Evolutionary conservation across 805 yeast species (phyloP), one percentile per base, ranked within the genome.

Genomic region (Nakazawaea sp.): DNA sequence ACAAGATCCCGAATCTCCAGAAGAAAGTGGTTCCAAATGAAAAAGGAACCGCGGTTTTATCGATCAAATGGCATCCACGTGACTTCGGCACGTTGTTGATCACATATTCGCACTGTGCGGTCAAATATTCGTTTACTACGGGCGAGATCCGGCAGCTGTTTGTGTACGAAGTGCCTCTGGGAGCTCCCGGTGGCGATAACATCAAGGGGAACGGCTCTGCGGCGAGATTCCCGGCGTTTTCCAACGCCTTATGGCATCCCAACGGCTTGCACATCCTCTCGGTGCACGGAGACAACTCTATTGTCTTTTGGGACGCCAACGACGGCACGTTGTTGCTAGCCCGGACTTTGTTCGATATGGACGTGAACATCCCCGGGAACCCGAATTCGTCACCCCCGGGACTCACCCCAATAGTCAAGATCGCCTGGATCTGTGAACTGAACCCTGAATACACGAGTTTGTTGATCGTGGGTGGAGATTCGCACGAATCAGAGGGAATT

Each of bases 271-370:
- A 89, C 52, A 61, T 86, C 3, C 69, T 84, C 16, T 80, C 96
- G 0, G 70, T 77, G 2, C 94, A 90, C 56, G 78, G 65, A 17
- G 96, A 89, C 51, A 90, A 90, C 37, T 73, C 94, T 0, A 50
- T 92, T 26, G 95, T 77, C 2, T 92, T 92, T 52, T 92, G 97
- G 97, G 98, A 92, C 56, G 82, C 86, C 1, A 69, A 77, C 23
- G 78, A 78, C 26, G 96, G 94, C 1, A 73, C 75, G 12, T 59
- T 77, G 30, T 63, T 92, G 11, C 78, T 78, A 37, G 92, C 96
- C 1, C 70, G 97, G 46, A 71, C 84, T 1, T 43, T 81, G 4
- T 70, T 71, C 43, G 94, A 84, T 35, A 64, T 76, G 3, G 72
- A 75, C 38, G 72, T 87, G 7, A 80, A 85, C 49, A 52, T 58